Conservation (phyloP, 306 rosid genomes). For the Arachis hypogaea region DNA sequence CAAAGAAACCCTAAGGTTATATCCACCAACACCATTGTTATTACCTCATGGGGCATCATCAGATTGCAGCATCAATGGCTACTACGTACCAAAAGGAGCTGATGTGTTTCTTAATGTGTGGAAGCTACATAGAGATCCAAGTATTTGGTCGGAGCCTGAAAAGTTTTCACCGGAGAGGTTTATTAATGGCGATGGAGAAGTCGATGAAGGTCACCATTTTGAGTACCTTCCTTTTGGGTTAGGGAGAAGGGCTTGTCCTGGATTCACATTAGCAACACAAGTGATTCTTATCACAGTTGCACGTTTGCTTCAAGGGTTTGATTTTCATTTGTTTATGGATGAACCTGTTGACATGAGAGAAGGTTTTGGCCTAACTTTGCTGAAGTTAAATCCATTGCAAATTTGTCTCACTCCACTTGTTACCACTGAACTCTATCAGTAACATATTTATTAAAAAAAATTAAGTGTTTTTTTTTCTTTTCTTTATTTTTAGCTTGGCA, state of each 20-base stretch:
- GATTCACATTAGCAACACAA: constrained; percentile 49
- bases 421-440: too few relatives aligned
- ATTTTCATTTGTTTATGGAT: constrained; percentile 29
- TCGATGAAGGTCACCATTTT: constrained; percentile 50
- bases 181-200: constrained; percentile 32
- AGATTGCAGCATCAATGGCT: constrained; percentile 48
- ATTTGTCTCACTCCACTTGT: too few relatives aligned
- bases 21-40: constrained; percentile 55
- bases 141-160: constrained; percentile 52
- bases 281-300: constrained; percentile 49
- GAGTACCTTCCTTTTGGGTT: constrained; percentile 59
- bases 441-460: too few relatives aligned
- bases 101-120: constrained; percentile 56
- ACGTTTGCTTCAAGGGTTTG: constrained; percentile 61
- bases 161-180: constrained; percentile 57
- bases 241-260: constrained; percentile 67
- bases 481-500: too few relatives aligned
- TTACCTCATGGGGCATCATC: constrained; percentile 60
- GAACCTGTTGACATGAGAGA: constrained; percentile 54
- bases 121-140: constrained; percentile 65
- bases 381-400: too few relatives aligned
- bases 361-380: constrained; percentile 38
- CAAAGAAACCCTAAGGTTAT: constrained; percentile 57
- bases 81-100: constrained; percentile 49
- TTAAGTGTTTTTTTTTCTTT: too few relatives aligned